Base-by-base conservation (phyloP, 2,329 filamentous ascomycete genomes). In the Grosmannia clavigera region DNA sequence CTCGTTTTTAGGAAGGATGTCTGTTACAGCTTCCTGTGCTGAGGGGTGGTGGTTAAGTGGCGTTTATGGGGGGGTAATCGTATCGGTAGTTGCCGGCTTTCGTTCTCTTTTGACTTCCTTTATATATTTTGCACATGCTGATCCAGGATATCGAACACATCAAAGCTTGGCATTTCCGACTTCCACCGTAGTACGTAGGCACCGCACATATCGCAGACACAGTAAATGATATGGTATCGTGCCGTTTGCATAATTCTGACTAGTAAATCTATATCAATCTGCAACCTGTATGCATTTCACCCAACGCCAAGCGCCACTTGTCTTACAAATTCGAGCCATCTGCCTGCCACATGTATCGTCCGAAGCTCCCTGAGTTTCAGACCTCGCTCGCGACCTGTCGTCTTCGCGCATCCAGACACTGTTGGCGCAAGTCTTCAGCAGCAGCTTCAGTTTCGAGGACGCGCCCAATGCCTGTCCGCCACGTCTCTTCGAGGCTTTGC, bases 371-470 rank as follows among this genome's bases (percentile, higher is more conserved):
- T 43, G 33, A 35, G 12, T 40, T 3, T 57, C 25, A 57, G 6
- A 14, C 7, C 12, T n/a, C 7, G 35, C 35, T 54, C 35, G 63
- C 60, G 35, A 55, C 65, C 50, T 25, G 51, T 69, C 69, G 71
- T 66, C 80, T 78, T 71, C 85, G 79, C 70, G 80, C 79, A 66
- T 86, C 83, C 62, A 90, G 69, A 58, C 90, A 82, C 72, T 88
- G 80, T 66, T 76, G 75, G 68, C 83, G 79, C 67, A 96, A 67
- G 56, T 78, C 80, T 73, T 95, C 89, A 11, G 86, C 86, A 0
- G 91, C 94, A 59, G 92, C 79, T 76, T 96, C 90, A 0, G 89
- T 88, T 80, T 96, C 91, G 48, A 97, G 75, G 55, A 94, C 85
- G 62, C 84, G 81, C 3, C 88, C 87, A 1, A 97, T 82, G 29